A percentile compares a stretch with the other conserved stretches of the same genome.
Conservation (phyloP, 768 basidiomycete genomes). For the Lentinula boryana region DNA sequence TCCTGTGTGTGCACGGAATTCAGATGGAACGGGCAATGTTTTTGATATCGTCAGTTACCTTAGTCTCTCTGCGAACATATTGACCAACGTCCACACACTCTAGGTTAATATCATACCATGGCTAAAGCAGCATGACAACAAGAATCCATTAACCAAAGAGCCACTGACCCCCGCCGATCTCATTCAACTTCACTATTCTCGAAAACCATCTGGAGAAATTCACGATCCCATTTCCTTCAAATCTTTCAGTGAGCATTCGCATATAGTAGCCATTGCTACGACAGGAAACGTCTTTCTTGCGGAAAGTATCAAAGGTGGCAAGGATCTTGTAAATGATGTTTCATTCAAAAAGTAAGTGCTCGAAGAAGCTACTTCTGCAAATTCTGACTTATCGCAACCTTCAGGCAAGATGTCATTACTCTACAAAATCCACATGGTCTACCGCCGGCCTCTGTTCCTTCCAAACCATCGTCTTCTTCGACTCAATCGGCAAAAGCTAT, state of each 20-base stretch:
- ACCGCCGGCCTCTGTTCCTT: constrained; percentile 45
- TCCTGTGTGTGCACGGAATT: constrained; percentile 82
- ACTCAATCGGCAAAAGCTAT: constrained; percentile 24
- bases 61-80: constrained; percentile 36
- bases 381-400: constrained; percentile 3
- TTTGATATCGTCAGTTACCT: constrained; percentile 92
- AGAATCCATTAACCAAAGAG: constrained; percentile 71
- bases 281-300: constrained; percentile 93
- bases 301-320: constrained; percentile 82
- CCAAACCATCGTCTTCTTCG: constrained; percentile 21
- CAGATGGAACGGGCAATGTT: constrained; percentile 73
- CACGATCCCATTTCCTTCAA: constrained; percentile 99
- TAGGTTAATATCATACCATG: constrained; percentile 10
- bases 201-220: constrained; percentile 81
- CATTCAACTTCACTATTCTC: constrained; percentile 73
- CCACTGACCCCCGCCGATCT: constrained; percentile 67
- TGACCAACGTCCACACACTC: not conserved
- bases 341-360: constrained; percentile 71
- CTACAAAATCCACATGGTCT: constrained; percentile 87
- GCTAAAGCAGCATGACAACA: constrained; percentile 73
- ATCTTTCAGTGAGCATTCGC: constrained; percentile 92
- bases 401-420: constrained; percentile 85
- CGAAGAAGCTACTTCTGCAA: not conserved
- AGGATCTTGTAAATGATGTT: constrained; percentile 81
- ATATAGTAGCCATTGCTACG: constrained; percentile 84